Percentiles rank a stretch among this genome's conserved stretches.
These are phyloP conservation scores for Bretschneidera sinensis DNA, from an alignment of 345 rosid species.

Conservation along the genomic window DNA sequence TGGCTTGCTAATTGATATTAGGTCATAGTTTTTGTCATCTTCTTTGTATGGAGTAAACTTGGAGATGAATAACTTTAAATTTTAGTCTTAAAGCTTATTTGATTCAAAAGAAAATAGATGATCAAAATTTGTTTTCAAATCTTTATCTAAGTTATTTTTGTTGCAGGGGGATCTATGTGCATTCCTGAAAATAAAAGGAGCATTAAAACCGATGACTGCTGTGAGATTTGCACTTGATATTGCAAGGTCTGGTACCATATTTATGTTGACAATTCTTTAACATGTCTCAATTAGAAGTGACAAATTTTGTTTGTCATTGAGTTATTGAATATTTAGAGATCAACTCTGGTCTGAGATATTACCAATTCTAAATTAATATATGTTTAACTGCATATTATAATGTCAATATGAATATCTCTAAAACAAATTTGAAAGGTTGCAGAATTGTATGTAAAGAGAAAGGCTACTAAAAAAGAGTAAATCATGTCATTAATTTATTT, in stretches of 20 bases:
- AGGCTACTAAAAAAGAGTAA: background rate
- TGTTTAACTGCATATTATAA: too few relatives aligned
- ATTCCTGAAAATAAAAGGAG: slow-evolving; percentile 55
- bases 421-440: background rate
- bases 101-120: background rate
- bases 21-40: background rate
- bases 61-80: background rate
- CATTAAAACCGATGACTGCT: slow-evolving; percentile 50
- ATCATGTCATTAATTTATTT: background rate
- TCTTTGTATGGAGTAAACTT: slow-evolving; percentile 1
- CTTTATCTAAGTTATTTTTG: background rate
- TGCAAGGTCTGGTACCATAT: slow-evolving; percentile 58
- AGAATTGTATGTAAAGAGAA: too few relatives aligned
- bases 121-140: slow-evolving; percentile 1
- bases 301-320: background rate
- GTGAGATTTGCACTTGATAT: slow-evolving; percentile 87
- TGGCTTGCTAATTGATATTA: too few relatives aligned
- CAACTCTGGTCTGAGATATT: background rate
- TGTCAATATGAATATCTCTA: background rate
- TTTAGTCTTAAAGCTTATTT: background rate
- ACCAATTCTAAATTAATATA: too few relatives aligned
- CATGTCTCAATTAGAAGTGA: background rate
- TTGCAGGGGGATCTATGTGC: slow-evolving; percentile 76
- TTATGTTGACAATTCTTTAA: background rate
- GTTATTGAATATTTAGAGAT: background rate